A percentile compares a stretch with the other conserved stretches of the same genome.
phyloP scores from a whole-genome alignment of 495 filamentous ascomycete genomes.

The Trichoderma gamsii region DNA sequence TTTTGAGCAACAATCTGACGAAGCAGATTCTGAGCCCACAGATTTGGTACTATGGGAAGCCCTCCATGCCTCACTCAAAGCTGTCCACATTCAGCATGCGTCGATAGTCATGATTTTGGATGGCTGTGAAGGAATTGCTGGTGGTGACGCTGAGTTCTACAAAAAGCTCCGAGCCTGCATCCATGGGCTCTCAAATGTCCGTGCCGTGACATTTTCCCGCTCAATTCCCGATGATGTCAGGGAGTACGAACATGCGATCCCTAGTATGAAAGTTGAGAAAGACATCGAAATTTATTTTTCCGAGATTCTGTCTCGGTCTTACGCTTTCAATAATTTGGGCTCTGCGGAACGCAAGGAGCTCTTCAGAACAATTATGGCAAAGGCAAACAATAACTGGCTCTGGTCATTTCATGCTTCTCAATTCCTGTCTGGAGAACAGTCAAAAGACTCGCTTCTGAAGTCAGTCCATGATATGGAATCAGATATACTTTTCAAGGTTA shows the following conservation, averaged over 20 bases:
- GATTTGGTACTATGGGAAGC: neutral
- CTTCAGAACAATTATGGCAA: neutral
- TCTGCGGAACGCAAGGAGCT: neutral
- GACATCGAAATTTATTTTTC: neutral
- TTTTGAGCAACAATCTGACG: neutral
- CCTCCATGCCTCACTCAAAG: neutral
- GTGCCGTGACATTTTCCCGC: neutral
- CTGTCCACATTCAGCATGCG: neutral
- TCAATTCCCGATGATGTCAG: neutral
- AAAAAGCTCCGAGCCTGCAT: neutral
- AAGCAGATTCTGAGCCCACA: neutral
- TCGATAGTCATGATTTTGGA: neutral
- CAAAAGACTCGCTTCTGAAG: neutral
- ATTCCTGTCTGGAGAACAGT: neutral
- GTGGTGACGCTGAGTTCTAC: constrained; percentile 4
- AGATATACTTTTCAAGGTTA: neutral
- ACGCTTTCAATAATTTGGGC: neutral
- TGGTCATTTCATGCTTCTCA: neutral
- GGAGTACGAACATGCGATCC: neutral
- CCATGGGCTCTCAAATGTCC: neutral
- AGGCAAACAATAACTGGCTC: neutral
- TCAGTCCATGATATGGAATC: neutral
- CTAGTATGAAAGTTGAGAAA: neutral
- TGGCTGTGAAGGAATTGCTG: neutral
- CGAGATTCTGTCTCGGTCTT: neutral